phyloP scores from a whole-genome alignment of 345 rosid genomes.

The Gossypium longicalyx region DNA sequence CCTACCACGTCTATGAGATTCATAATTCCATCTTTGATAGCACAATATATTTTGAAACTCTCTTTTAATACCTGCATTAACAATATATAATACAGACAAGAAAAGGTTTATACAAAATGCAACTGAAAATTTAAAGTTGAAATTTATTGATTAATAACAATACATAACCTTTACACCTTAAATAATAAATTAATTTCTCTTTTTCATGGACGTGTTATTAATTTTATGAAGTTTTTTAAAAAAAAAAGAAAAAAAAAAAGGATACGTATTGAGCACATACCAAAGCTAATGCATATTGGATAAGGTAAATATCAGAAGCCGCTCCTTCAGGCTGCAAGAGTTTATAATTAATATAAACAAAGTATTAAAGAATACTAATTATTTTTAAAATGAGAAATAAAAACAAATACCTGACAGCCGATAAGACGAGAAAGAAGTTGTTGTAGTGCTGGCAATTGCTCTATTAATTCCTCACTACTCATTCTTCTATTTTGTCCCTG shows the following conservation, averaged over 20 bases:
- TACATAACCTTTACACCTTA: no score
- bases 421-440: slow-evolving; percentile 83
- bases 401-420: slow-evolving; percentile 57
- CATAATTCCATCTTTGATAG: slow-evolving; percentile 90
- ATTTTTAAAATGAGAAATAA: no score
- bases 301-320: slow-evolving; percentile 65
- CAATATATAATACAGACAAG: background rate
- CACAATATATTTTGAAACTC: slow-evolving; percentile 92
- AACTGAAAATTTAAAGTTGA: no score
- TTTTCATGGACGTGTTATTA: no score
- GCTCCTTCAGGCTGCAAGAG: slow-evolving; percentile 83
- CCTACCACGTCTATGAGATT: slow-evolving; percentile 90
- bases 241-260: no score
- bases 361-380: no score
- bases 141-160: no score
- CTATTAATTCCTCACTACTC: slow-evolving; percentile 57
- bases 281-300: slow-evolving; percentile 89
- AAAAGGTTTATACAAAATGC: background rate
- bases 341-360: no score
- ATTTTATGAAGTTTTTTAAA: no score
- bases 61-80: slow-evolving; percentile 64
- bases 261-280: slow-evolving; percentile 25
- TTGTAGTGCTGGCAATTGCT: slow-evolving; percentile 86
- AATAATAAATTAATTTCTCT: no score
- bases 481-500: slow-evolving; percentile 72